Conservation (phyloP, 805 yeast genomes). For the Lachancea waltii region DNA sequence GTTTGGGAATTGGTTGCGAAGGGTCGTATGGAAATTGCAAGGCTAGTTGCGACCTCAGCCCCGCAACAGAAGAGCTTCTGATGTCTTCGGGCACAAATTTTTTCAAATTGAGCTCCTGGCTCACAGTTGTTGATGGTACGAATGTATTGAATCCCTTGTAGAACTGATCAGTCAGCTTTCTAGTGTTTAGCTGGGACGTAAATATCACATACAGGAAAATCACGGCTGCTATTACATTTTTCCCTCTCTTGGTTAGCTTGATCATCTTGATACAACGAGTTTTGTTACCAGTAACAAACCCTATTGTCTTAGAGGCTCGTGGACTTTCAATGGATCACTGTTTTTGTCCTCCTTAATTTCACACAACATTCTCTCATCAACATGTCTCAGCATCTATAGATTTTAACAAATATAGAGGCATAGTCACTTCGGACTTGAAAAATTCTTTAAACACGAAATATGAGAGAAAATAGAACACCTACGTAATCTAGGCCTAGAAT, state of each 20-base stretch:
- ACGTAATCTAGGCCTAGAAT: not conserved
- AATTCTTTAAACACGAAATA: not conserved
- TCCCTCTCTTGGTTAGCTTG: constrained; percentile 4
- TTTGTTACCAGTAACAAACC: too few species aligned
- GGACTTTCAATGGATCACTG: too few species aligned
- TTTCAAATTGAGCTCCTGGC: constrained; percentile 17
- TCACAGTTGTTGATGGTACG: constrained; percentile 27
- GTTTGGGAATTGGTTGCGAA: constrained; percentile 57
- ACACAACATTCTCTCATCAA: too few species aligned
- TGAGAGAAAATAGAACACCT: too few species aligned
- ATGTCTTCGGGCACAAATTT: constrained; percentile 5
- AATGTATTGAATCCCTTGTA: constrained; percentile 7
- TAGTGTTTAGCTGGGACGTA: constrained; percentile 7
- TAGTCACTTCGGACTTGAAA: not conserved
- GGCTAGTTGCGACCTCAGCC: constrained; percentile 45
- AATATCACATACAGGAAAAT: constrained; percentile 7
- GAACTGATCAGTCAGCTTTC: constrained; percentile 5
- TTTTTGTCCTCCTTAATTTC: too few species aligned
- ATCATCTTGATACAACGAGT: not conserved
- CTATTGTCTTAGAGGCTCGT: too few species aligned
- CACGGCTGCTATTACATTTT: constrained; percentile 3
- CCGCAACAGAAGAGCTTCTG: constrained; percentile 3
- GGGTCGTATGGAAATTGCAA: constrained; percentile 72
- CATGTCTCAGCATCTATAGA: too few species aligned
- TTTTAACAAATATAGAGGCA: too few species aligned